A percentile compares a stretch with the other conserved stretches of the same genome.
phyloP scores from a whole-genome alignment of 2,329 filamentous ascomycete species.

The Fusarium poae region DNA sequence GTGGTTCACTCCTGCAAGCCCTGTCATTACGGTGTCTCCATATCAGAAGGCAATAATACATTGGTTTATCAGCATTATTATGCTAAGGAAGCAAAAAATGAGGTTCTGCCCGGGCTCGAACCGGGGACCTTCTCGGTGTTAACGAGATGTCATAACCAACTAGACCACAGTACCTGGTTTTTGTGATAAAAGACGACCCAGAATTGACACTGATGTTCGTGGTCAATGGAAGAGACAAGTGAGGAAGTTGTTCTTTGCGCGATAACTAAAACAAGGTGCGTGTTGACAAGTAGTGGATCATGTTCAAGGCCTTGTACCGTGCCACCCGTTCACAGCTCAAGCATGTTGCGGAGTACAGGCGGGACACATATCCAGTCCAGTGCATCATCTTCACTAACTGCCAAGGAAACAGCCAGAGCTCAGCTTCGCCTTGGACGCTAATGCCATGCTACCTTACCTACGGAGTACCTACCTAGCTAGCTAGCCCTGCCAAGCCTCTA shows the following conservation, averaged over 20 bases:
- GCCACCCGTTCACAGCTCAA: not conserved
- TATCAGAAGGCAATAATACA: no score
- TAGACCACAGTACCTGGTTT: not conserved
- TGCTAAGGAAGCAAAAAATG: not conserved
- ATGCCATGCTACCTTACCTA: not conserved
- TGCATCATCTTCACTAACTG: not conserved
- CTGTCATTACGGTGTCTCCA: no score
- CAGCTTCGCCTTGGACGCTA: not conserved
- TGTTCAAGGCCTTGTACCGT: not conserved
- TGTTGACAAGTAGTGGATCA: not conserved
- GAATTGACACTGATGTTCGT: rapidly evolving
- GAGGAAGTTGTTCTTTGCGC: not conserved
- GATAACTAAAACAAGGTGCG: not conserved
- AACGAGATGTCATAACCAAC: not conserved
- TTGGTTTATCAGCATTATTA: no score
- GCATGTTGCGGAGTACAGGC: not conserved
- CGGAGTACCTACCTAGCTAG: no score
- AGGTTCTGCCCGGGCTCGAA: not conserved
- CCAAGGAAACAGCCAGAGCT: not conserved
- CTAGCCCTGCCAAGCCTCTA: slow-evolving; percentile 1
- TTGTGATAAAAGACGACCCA: not conserved
- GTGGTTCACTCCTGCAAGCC: not conserved
- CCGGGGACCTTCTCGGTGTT: not conserved
- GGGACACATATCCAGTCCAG: not conserved
- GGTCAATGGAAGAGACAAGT: rapidly evolving